A percentile compares a stretch with the other conserved stretches of the same genome.
Evolutionary conservation across 2,329 filamentous ascomycete genomes (phyloP).

Genomic region (Aspergillus hiratsukae): DNA sequence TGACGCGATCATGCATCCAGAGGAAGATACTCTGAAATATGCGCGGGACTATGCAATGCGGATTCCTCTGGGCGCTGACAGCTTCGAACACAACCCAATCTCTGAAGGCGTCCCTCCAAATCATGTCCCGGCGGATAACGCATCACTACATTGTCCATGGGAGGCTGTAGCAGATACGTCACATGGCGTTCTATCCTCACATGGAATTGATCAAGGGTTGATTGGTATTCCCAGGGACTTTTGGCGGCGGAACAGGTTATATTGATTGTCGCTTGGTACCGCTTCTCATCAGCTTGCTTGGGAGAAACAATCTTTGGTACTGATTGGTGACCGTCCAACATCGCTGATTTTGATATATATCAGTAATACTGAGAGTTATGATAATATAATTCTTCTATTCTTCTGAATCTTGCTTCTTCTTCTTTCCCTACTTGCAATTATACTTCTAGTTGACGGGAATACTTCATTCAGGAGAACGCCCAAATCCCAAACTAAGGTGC

Average conservation of each 20-base stretch:
- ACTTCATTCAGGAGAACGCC: not conserved
- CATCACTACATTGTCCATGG: not conserved
- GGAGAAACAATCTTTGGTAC: not conserved
- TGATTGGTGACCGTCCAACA: not conserved
- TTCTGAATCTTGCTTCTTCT: not conserved
- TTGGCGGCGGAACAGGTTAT: conserved; percentile 22
- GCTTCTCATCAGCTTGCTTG: not conserved
- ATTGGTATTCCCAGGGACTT: conserved; percentile 8
- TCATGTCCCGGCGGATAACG: not conserved
- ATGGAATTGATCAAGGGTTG: not conserved
- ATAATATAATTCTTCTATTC: not conserved
- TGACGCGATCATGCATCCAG: conserved; percentile 10
- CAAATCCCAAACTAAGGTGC: not conserved
- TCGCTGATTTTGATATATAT: not conserved
- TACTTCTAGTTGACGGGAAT: not conserved
- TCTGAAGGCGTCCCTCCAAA: not conserved
- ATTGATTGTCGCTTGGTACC: conserved; percentile 12
- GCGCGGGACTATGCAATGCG: not conserved
- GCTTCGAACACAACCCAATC: not conserved
- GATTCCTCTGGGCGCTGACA: not conserved
- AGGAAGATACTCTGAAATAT: not conserved
- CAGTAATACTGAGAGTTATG: not conserved
- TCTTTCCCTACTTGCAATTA: not conserved
- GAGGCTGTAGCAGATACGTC: not conserved
- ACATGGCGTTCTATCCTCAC: not conserved